These are phyloP conservation scores for Fusarium globosum DNA, from an alignment of 2,329 filamentous ascomycete species.

Conservation along the genomic window DNA sequence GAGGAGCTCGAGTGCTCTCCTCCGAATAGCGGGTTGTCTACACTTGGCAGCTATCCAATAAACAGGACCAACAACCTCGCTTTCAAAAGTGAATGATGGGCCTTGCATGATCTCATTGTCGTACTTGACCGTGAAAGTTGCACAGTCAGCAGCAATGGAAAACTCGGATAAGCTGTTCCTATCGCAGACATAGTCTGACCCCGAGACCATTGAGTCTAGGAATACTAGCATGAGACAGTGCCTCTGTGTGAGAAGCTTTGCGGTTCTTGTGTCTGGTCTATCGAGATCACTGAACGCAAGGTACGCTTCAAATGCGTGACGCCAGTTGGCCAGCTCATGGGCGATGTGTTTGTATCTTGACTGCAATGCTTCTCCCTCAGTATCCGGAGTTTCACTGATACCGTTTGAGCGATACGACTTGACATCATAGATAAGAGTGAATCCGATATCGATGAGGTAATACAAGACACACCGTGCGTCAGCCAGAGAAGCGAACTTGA, in stretches of 20 bases:
- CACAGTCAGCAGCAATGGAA: not conserved
- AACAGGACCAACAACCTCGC: not conserved
- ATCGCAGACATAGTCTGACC: not conserved
- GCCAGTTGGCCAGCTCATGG: not conserved
- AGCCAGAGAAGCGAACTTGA: not conserved
- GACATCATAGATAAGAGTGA: not conserved
- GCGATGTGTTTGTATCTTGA: not conserved
- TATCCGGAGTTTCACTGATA: fast-evolving
- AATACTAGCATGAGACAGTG: not conserved
- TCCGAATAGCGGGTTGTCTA: not conserved
- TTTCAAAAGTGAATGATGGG: not conserved
- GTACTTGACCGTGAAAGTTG: not conserved
- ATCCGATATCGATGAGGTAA: not conserved
- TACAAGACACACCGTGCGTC: not conserved
- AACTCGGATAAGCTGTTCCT: not conserved
- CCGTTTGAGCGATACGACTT: not conserved
- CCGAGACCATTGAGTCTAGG: not conserved
- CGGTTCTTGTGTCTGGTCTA: not conserved
- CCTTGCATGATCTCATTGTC: not conserved
- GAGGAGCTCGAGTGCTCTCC: not conserved
- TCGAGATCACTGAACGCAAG: not conserved
- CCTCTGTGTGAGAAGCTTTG: not conserved
- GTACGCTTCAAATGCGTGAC: not conserved
- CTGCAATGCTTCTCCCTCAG: not conserved
- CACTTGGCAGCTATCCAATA: not conserved